phyloP scores from a whole-genome alignment of 75 land plant species.

The Azolla pinnata region DNA sequence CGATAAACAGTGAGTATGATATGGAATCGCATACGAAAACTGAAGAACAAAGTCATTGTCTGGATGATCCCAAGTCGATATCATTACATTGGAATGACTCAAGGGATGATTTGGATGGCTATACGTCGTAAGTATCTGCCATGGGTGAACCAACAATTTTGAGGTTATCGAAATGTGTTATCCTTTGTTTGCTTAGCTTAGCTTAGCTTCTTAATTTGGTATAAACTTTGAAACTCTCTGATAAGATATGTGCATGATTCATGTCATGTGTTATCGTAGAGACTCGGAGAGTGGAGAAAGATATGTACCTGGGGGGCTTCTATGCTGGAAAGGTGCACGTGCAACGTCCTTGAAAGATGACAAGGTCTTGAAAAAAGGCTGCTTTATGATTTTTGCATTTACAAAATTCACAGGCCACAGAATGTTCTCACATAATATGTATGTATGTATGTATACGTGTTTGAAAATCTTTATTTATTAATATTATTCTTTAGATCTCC shows the following conservation, averaged over 20 bases:
- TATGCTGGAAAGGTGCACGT: slow-evolving; percentile 4
- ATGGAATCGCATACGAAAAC: not conserved
- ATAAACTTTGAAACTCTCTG: too few species aligned
- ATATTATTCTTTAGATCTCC: not conserved
- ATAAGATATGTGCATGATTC: too few species aligned
- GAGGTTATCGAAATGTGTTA: too few species aligned
- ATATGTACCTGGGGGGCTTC: not conserved
- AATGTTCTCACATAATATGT: not conserved
- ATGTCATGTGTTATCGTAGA: too few species aligned
- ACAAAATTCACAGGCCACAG: too few species aligned
- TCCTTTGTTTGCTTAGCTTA: too few species aligned
- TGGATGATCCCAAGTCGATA: not conserved
- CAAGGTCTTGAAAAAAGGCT: too few species aligned
- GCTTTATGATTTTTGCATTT: too few species aligned
- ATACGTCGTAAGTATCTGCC: slow-evolving; percentile 2
- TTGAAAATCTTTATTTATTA: not conserved
- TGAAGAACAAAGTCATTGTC: not conserved
- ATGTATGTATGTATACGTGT: not conserved
- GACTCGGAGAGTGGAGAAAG: slow-evolving; percentile 1
- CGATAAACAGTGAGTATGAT: not conserved
- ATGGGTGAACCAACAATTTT: too few species aligned
- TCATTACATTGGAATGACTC: not conserved
- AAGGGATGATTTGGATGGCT: slow-evolving; percentile 1
- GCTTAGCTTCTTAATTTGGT: too few species aligned
- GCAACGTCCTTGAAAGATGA: not conserved